These are phyloP conservation scores for Aspergillus sparsus DNA, from an alignment of 495 filamentous ascomycete species.

Conservation along the genomic window DNA sequence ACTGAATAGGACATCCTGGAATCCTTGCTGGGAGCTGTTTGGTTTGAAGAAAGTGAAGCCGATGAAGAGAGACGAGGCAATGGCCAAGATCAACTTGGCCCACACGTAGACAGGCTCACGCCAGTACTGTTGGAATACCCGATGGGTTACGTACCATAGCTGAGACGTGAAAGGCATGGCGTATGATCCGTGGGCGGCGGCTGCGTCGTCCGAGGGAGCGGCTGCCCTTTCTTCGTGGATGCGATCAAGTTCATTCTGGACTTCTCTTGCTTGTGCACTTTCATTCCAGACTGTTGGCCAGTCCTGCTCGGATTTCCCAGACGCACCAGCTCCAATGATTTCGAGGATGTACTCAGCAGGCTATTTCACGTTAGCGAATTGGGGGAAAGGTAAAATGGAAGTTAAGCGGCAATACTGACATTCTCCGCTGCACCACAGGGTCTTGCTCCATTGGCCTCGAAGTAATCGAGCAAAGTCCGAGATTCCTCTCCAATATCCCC, in stretches of 20 bases:
- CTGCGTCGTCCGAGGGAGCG: conserved; percentile 21
- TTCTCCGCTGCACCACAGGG: conserved; percentile 72
- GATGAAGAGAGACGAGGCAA: conserved; percentile 66
- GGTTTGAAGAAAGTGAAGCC: conserved; percentile 86
- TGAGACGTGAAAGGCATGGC: conserved; percentile 56
- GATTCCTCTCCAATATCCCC: conserved; percentile 82
- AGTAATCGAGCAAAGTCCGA: conserved; percentile 68
- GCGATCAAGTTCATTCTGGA: conserved; percentile 64
- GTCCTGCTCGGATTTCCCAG: conserved; percentile 74
- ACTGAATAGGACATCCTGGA: conserved; percentile 82
- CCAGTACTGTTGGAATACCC: conserved; percentile 57
- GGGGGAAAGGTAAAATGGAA: too few relatives aligned
- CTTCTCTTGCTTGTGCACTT: conserved; percentile 62
- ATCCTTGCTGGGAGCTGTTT: conserved; percentile 67
- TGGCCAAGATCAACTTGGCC: conserved; percentile 55
- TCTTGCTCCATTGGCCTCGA: conserved; percentile 70
- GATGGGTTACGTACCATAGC: conserved; percentile 49
- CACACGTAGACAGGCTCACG: conserved; percentile 59
- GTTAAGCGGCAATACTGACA: conserved; percentile 52
- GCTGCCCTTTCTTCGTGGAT: conserved; percentile 56
- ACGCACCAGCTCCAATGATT: conserved; percentile 58
- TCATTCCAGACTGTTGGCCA: conserved; percentile 77
- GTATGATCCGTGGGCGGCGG: conserved; percentile 38
- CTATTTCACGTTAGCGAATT: conserved; percentile 26
- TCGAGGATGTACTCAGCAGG: conserved; percentile 95